Base-by-base conservation (phyloP, 805 yeast genomes). In the Pichia scutulata region DNA sequence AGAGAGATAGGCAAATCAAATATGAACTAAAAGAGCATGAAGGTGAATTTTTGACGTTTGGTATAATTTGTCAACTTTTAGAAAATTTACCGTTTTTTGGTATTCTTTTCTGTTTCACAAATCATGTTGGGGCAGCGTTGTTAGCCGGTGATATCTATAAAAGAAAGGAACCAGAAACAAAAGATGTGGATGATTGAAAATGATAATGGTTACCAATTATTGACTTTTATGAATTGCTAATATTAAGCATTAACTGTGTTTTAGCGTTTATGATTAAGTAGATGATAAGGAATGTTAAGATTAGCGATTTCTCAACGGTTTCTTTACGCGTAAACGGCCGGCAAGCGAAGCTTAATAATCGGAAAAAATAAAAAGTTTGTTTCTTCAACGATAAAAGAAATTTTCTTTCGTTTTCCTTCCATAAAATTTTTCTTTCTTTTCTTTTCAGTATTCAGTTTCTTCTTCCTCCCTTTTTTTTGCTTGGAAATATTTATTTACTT, bases 91-190 rank as follows among this genome's bases (percentile, higher is more conserved):
- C 68, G 0, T 3, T 64, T 5, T 52, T 79, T 6, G 60, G 81
- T 2, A 70, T 78, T 13, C 67, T 82, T 41, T 80, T 83, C 56
- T 69, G 73, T 54, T 76, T 78, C 52, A 78, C 87, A 13, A 78
- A 81, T 60, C 75, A 76, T n/a, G 67, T 80, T 18, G 88, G 84
- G 7, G 81, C 81, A 19, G 86, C 87, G 1, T 64, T 80, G 41
- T 77, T 86, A 84, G 80, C 78, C 4, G 74, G 70, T 22, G 57
- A 63, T 30, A 55, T 54, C 30, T 54, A 55, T 47, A 19, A 26
- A 19, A n/a, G 39, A 26, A 42, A 42, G 10, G 30, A 43, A 2
- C 5, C 9, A 28, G 14, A 28, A 28, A 28, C 3, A 13, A 13
- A 28, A 28, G 30, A 10, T 12, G 33, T 13, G 3, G 33, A 28